Base-by-base conservation (phyloP, 768 basidiomycete species). In the Rhodotorula paludigena region DNA sequence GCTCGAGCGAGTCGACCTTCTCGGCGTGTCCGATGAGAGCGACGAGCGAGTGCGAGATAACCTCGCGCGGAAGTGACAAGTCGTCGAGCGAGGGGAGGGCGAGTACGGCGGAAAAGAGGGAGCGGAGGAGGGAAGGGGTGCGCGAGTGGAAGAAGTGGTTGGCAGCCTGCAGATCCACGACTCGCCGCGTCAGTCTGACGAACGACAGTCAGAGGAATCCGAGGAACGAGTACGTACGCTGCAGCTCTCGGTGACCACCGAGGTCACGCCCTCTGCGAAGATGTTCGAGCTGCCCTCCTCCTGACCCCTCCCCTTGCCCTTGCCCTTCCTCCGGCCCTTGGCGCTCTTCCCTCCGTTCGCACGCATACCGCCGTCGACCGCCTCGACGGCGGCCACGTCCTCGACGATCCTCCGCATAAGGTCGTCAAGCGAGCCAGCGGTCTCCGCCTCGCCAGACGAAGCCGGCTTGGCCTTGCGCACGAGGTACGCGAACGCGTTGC, bases 91-190 rank as follows among this genome's bases (percentile, higher is more conserved):
- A n/a, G 25, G 68, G 28, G 38, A 73, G 64, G 15, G 58, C 42
- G 42, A 73, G 62, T 30, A 72, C 58, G 30, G 68, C 45, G n/a
- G 42, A 21, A 52, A 68, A 47, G 45, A 74, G 64, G 18, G 68
- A 28, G 28, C 64, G 62, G 21, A 73, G 57, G 42, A 74, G 63
- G 33, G 72, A 54, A 0, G 75, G 62, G 2, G 74, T 63, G 54
- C 72, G 66, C 1, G 75, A 76, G 60, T 73, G 75, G 51, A 76
- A 65, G 48, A 72, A 66, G 33, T 57, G 42, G 58, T 72, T 70
- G 12, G 64, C 45, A 11, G 72, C 64, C 72, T 73, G 49, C 28
- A 12, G 21, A 16, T 5, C 16, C 1, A 42, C 1, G 12, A 8
- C 4, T 3, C 23, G 41, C 15, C 45, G 36, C 16, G 18, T 8